Evolutionary conservation across 805 yeast species (phyloP).

Genomic region (Metschnikowia reukaufii): DNA sequence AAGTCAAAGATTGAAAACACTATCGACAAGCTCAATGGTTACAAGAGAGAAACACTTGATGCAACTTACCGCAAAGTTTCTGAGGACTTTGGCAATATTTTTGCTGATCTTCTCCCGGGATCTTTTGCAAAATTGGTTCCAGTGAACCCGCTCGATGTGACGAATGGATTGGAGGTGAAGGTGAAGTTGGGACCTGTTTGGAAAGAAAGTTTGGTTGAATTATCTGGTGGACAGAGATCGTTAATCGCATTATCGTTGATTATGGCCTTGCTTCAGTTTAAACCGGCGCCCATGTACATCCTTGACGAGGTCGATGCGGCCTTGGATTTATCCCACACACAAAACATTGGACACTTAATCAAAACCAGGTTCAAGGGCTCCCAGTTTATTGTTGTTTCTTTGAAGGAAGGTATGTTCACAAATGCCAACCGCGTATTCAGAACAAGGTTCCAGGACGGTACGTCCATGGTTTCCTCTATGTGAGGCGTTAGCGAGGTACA

Average conservation of each 20-base stretch:
- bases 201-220: constrained; percentile 93
- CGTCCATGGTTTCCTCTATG: constrained; percentile 82
- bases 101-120: constrained; percentile 83
- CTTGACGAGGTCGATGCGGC: constrained; percentile 99
- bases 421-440: constrained; percentile 94
- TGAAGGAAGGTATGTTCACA: constrained; percentile 97
- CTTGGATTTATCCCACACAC: constrained; percentile 93
- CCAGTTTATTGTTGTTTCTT: constrained; percentile 93
- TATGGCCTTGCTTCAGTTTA: constrained; percentile 86
- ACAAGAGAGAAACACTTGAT: constrained; percentile 78
- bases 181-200: constrained; percentile 90
- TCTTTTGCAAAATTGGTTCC: constrained; percentile 89
- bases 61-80: constrained; percentile 87
- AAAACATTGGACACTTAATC: constrained; percentile 93
- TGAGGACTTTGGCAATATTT: constrained; percentile 84
- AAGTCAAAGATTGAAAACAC: constrained; percentile 88
- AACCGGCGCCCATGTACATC: constrained; percentile 98
- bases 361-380: constrained; percentile 94
- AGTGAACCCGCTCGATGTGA: constrained; percentile 74
- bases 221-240: constrained; percentile 97
- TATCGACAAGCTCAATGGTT: constrained; percentile 75
- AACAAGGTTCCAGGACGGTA: constrained; percentile 94
- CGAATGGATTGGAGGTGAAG: constrained; percentile 86
- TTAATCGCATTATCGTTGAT: constrained; percentile 89
- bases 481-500: constrained; percentile 23